phyloP scores from a whole-genome alignment of 805 yeast species.

The Zygoascus bituminiphila region DNA sequence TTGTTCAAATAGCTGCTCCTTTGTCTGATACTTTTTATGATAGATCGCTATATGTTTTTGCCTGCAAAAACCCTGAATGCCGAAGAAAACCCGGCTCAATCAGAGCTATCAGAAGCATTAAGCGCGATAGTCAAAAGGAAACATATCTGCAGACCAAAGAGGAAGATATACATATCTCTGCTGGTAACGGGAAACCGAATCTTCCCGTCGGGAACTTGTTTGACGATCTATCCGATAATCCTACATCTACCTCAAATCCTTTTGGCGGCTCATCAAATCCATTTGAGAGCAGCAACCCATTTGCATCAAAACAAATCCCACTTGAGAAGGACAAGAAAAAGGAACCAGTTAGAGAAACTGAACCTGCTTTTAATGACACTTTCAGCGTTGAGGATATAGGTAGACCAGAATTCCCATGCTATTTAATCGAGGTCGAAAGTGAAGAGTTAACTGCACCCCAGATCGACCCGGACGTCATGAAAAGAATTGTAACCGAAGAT shows the following conservation, averaged over 20 bases:
- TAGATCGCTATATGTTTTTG: slow-evolving; percentile 71
- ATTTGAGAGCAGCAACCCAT: slow-evolving; percentile 15
- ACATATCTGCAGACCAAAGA: slow-evolving; percentile 27
- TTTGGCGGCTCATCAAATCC: slow-evolving; percentile 11
- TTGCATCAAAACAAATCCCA: slow-evolving; percentile 7
- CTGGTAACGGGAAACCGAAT: slow-evolving; percentile 1
- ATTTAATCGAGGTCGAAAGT: slow-evolving; percentile 58
- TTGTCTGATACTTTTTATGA: slow-evolving; percentile 65
- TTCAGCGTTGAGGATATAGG: neutral
- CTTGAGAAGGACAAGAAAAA: neutral
- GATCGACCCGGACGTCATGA: slow-evolving; percentile 38
- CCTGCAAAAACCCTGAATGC: slow-evolving; percentile 59
- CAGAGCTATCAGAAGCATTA: slow-evolving; percentile 68
- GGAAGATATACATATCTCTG: slow-evolving; percentile 5
- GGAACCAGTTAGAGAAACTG: slow-evolving; percentile 2
- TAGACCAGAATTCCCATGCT: slow-evolving; percentile 22
- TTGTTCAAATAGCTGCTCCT: slow-evolving; percentile 77
- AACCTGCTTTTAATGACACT: slow-evolving; percentile 14
- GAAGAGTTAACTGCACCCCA: slow-evolving; percentile 48
- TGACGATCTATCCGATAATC: slow-evolving; percentile 1
- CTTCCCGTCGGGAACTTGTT: slow-evolving; percentile 10
- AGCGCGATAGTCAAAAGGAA: slow-evolving; percentile 45
- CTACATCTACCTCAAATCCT: slow-evolving; percentile 11
- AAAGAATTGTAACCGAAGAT: slow-evolving; percentile 36
- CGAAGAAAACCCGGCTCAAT: slow-evolving; percentile 61